Evolutionary conservation across 805 yeast genomes (phyloP).

Genomic region (Pichia heedii): DNA sequence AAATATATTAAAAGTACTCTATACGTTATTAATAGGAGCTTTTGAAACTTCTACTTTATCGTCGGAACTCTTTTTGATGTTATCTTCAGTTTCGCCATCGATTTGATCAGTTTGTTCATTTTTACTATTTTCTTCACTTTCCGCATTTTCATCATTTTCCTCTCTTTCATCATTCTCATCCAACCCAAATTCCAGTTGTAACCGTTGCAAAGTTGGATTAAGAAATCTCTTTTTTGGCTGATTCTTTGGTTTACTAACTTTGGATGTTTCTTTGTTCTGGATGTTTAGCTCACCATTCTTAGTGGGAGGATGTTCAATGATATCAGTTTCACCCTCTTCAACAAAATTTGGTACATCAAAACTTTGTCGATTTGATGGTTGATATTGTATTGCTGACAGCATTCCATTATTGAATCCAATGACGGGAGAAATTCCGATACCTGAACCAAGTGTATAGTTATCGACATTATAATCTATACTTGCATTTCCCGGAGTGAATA

Average conservation of each 20-base stretch:
- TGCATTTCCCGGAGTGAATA: slow-evolving; percentile 7
- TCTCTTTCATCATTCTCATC: slow-evolving; percentile 2
- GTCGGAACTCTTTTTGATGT: too few relatives aligned
- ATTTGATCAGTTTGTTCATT: not conserved
- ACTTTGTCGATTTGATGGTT: not conserved
- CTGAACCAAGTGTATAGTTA: not conserved
- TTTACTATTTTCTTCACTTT: not conserved
- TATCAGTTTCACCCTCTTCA: not conserved
- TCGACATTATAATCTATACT: slow-evolving; percentile 5
- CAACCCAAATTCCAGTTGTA: slow-evolving; percentile 7
- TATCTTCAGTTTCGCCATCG: not conserved
- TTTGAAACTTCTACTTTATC: too few relatives aligned
- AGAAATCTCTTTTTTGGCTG: slow-evolving; percentile 4
- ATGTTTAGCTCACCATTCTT: not conserved
- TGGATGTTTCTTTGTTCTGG: not conserved
- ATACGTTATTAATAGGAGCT: too few relatives aligned
- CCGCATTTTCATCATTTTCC: not conserved
- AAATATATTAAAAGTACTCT: too few relatives aligned
- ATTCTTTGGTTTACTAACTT: slow-evolving; percentile 5
- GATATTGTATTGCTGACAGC: slow-evolving; percentile 8
- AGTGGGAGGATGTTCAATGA: not conserved
- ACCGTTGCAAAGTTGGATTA: slow-evolving; percentile 16
- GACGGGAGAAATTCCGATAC: slow-evolving; percentile 9
- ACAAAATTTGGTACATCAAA: not conserved
- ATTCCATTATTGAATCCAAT: slow-evolving; percentile 13